These are phyloP conservation scores for Ceriops decandra DNA, from an alignment of 345 rosid genomes.

Conservation along the genomic window DNA sequence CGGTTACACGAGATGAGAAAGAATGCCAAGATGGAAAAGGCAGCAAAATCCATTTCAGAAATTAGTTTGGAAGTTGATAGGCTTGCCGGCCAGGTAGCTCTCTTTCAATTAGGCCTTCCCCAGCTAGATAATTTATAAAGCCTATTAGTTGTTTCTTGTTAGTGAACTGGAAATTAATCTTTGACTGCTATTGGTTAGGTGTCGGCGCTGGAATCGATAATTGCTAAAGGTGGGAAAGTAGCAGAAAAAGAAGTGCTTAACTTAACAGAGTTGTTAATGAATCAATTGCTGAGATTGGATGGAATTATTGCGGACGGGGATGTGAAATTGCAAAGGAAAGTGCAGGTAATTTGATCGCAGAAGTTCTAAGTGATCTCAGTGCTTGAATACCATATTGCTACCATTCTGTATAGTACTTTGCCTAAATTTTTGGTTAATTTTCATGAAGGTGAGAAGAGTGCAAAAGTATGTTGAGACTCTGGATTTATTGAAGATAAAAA, in stretches of 20 bases:
- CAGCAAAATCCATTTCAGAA: constrained; percentile 79
- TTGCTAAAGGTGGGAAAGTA: constrained; percentile 68
- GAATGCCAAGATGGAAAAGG: constrained; percentile 84
- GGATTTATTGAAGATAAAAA: constrained; percentile 81
- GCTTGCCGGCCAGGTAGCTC: constrained; percentile 72
- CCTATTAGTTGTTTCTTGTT: background rate
- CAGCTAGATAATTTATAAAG: no score
- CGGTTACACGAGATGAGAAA: constrained; percentile 75
- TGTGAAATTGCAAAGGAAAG: constrained; percentile 86
- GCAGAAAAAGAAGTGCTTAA: constrained; percentile 66
- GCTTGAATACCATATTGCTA: background rate
- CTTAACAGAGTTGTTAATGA: constrained; percentile 81
- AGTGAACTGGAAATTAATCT: background rate
- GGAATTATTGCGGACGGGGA: constrained; percentile 85
- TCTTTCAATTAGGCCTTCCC: background rate
- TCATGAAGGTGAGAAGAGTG: constrained; percentile 79
- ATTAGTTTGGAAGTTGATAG: constrained; percentile 87
- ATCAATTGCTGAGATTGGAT: constrained; percentile 82
- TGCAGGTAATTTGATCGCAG: constrained; percentile 56
- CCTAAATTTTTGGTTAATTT: background rate
- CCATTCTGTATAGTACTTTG: background rate
- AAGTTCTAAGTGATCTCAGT: background rate
- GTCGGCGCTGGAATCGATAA: constrained; percentile 68
- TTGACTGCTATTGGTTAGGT: constrained; percentile 47
- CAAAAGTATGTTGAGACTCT: constrained; percentile 87